phyloP scores from a whole-genome alignment of 1,284 basidiomycete genomes.

The Melampsora abietis-canadensis region DNA sequence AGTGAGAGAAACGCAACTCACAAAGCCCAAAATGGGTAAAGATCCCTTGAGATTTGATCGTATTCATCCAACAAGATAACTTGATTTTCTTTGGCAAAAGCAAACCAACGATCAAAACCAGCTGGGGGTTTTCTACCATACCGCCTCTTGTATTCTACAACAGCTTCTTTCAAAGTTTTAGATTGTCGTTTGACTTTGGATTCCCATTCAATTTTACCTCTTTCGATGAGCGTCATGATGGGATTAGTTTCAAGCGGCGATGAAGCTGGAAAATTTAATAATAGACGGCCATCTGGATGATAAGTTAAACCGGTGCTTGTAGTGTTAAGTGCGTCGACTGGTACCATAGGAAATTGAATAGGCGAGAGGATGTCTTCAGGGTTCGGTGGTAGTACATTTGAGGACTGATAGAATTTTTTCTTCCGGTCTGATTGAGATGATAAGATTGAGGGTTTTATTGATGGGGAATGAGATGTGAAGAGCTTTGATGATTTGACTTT shows the following conservation, averaged over 20 bases:
- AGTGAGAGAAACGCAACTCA: slow-evolving; percentile 1
- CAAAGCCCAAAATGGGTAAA: slow-evolving; percentile 46
- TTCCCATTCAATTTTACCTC: slow-evolving; percentile 57
- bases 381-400: neutral
- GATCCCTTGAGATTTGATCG: slow-evolving; percentile 49
- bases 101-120: slow-evolving; percentile 47
- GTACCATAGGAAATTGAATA: neutral
- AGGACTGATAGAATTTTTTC: neutral
- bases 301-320: neutral
- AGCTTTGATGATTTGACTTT: too few species aligned
- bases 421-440: too few species aligned
- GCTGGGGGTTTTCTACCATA: slow-evolving; percentile 50
- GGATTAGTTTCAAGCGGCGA: slow-evolving; percentile 49
- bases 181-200: slow-evolving; percentile 55
- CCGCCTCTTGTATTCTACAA: slow-evolving; percentile 55
- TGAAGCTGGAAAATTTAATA: neutral
- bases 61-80: slow-evolving; percentile 52
- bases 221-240: slow-evolving; percentile 55
- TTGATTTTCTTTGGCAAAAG: slow-evolving; percentile 48
- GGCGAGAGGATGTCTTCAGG: neutral
- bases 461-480: too few species aligned
- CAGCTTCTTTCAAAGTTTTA: slow-evolving; percentile 57
- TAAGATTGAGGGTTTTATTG: too few species aligned
- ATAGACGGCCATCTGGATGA: slow-evolving; percentile 3
- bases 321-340: neutral